Evolutionary conservation across 441 rosid species (phyloP).

Genomic region (Biscutella laevigata): DNA sequence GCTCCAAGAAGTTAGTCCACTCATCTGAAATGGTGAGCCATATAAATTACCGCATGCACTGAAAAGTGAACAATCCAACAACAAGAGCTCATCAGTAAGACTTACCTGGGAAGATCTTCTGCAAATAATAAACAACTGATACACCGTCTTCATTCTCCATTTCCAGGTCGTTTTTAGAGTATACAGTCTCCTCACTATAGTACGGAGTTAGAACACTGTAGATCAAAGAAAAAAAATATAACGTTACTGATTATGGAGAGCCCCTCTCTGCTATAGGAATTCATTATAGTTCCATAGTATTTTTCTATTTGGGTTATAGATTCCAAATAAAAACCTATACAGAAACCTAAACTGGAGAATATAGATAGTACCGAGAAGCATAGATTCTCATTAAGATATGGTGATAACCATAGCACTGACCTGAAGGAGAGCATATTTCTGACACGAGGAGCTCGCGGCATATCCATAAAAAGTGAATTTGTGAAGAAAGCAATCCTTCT

Average conservation of each 20-base stretch:
- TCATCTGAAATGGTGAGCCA: constrained; percentile 51
- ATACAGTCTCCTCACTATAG: constrained; percentile 94
- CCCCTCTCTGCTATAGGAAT: constrained; percentile 3
- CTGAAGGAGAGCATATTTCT: constrained; percentile 98
- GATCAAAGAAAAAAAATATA: constrained; percentile 20
- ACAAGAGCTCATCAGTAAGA: constrained; percentile 10
- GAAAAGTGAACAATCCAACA: constrained; percentile 9
- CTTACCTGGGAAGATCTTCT: constrained; percentile 87
- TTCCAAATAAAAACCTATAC: neutral
- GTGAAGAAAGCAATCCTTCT: constrained; percentile 92
- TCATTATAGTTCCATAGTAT: neutral
- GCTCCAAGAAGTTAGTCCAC: constrained; percentile 94
- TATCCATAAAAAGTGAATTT: constrained; percentile 96
- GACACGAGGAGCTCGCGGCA: constrained; percentile 95
- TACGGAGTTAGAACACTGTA: constrained; percentile 94
- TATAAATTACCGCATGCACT: constrained; percentile 9
- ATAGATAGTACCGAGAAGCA: neutral
- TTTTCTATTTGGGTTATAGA: constrained; percentile 8
- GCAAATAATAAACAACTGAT: constrained; percentile 87
- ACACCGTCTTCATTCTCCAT: constrained; percentile 98
- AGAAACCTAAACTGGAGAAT: neutral
- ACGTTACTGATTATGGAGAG: constrained; percentile 8
- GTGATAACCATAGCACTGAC: constrained; percentile 29
- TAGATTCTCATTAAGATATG: neutral
- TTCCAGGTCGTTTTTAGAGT: constrained; percentile 85